Evolutionary conservation across 73 alveolate species (phyloP).

Genomic region (Uronychia setigera): DNA sequence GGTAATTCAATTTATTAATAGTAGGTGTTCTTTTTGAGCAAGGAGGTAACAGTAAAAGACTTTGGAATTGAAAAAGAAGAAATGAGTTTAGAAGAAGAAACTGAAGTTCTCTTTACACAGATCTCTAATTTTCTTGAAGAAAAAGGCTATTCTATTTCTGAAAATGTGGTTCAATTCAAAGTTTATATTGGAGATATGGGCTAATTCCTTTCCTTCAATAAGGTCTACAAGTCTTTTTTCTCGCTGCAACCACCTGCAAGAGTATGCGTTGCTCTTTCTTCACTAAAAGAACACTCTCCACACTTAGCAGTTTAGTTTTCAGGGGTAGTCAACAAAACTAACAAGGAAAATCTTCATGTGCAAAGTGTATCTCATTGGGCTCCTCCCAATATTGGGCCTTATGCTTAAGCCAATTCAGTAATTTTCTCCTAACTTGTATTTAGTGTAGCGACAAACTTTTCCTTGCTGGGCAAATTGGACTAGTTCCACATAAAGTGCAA

Average conservation of each 20-base stretch:
- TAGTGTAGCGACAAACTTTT: conserved; percentile 3
- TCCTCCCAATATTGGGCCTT: conserved; percentile 81
- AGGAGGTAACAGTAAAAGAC: conserved; percentile 1
- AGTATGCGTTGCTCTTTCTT: conserved; percentile 49
- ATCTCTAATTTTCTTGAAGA: conserved; percentile 16
- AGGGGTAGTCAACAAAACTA: background rate
- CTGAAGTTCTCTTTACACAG: conserved; percentile 2
- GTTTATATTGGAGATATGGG: conserved; percentile 50
- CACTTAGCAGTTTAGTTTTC: background rate
- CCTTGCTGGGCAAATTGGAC: conserved; percentile 64
- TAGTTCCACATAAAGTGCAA: conserved; percentile 49
- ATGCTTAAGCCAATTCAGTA: conserved; percentile 53
- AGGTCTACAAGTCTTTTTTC: conserved; percentile 54
- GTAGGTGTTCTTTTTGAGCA: background rate
- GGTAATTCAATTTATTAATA: too few species aligned
- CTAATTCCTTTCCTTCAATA: conserved; percentile 39
- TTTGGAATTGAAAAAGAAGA: background rate
- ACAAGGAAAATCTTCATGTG: conserved; percentile 57
- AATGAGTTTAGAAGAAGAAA: conserved; percentile 26
- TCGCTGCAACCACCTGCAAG: conserved; percentile 70
- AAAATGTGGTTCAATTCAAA: conserved; percentile 18
- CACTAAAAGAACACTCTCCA: background rate
- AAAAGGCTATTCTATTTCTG: conserved; percentile 1
- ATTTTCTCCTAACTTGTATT: background rate
- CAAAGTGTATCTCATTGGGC: conserved; percentile 75